Conservation (phyloP, 2,329 filamentous ascomycete genomes). For the Cercospora zeae-maydis region DNA sequence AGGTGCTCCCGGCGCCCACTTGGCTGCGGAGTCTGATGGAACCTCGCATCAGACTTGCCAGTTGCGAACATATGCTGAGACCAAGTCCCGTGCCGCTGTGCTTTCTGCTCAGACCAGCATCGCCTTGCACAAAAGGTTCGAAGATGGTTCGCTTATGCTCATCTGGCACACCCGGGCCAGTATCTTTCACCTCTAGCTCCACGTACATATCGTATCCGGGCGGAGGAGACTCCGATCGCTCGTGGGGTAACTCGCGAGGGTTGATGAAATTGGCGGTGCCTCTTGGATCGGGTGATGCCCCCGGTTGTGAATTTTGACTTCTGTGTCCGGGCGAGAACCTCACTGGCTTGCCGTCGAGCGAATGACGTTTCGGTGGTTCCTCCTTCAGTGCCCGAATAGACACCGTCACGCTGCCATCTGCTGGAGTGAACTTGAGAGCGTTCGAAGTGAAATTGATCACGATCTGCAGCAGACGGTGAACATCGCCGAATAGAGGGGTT, state of each 20-base stretch:
- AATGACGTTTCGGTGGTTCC: slow-evolving; percentile 13
- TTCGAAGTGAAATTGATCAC: slow-evolving; percentile 92
- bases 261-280: slow-evolving; percentile 24
- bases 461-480: slow-evolving; percentile 83
- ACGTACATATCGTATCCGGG: slow-evolving; percentile 68
- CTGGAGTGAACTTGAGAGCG: slow-evolving; percentile 83
- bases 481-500: slow-evolving; percentile 84
- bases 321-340: background rate
- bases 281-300: background rate
- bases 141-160: slow-evolving; percentile 79
- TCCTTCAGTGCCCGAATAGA: slow-evolving; percentile 71
- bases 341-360: background rate
- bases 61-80: slow-evolving; percentile 81
- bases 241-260: slow-evolving; percentile 14
- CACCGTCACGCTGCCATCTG: slow-evolving; percentile 69
- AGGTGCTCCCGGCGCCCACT: slow-evolving; percentile 71
- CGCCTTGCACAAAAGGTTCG: slow-evolving; percentile 89
- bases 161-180: slow-evolving; percentile 77
- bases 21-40: slow-evolving; percentile 68
- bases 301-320: background rate
- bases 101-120: slow-evolving; percentile 84
- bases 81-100: slow-evolving; percentile 86
- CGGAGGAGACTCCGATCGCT: slow-evolving; percentile 34
- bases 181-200: slow-evolving; percentile 85
- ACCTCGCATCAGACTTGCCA: slow-evolving; percentile 80